These are phyloP conservation scores for Penicillium psychrosexuale DNA, from an alignment of 2,329 filamentous ascomycete species.

Conservation along the genomic window DNA sequence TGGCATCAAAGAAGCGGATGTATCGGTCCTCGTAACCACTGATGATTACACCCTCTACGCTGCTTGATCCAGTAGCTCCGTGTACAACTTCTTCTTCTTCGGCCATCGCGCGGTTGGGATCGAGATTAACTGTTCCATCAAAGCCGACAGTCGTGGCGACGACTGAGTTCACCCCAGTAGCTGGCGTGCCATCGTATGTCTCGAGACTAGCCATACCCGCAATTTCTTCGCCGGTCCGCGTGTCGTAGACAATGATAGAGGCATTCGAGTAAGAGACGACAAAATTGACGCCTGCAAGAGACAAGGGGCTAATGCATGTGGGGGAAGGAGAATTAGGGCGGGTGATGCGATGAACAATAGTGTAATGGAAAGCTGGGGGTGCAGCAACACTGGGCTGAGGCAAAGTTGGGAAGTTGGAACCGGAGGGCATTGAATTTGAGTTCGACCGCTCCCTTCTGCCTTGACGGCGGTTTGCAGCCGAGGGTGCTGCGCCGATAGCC, in stretches of 20 bases:
- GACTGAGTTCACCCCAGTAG: conserved; percentile 82
- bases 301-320: conserved; percentile 90
- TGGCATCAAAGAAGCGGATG: conserved; percentile 96
- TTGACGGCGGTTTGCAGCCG: conserved; percentile 67
- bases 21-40: conserved; percentile 95
- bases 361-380: conserved; percentile 81
- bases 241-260: conserved; percentile 87
- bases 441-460: conserved; percentile 80
- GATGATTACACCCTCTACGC: conserved; percentile 89
- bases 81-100: conserved; percentile 75
- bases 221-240: conserved; percentile 83
- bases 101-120: conserved; percentile 60
- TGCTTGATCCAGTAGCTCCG: conserved; percentile 78
- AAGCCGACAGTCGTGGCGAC: conserved; percentile 82
- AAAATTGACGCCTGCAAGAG: conserved; percentile 77
- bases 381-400: conserved; percentile 86
- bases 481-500: conserved; percentile 85
- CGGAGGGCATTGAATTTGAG: conserved; percentile 93
- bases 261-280: conserved; percentile 92
- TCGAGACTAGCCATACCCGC: conserved; percentile 90
- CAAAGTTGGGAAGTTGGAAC: conserved; percentile 83
- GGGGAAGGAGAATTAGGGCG: conserved; percentile 69
- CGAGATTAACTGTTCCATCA: conserved; percentile 60
- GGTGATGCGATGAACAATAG: conserved; percentile 80
- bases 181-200: conserved; percentile 84